Evolutionary conservation across 257 asterid genomes (phyloP).

Genomic region (Capsicum chinense): DNA sequence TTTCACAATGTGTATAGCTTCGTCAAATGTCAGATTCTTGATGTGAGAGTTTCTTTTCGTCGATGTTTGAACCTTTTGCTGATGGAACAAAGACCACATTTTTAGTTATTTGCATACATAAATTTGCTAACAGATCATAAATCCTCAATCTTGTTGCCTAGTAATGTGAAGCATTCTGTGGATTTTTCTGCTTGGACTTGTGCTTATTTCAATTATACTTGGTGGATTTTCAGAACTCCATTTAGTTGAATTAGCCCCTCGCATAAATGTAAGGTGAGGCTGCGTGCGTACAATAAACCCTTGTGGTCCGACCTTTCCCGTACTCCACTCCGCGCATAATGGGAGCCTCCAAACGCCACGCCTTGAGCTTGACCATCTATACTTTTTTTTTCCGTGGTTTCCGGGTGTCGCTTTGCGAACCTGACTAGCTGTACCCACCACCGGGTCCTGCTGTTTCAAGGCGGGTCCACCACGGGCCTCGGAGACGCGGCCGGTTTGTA

Average conservation of each 20-base stretch:
- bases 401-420: too few relatives aligned
- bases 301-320: too few relatives aligned
- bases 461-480: too few relatives aligned
- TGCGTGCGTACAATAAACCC: too few relatives aligned
- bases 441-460: too few relatives aligned
- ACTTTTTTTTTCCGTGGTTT: too few relatives aligned
- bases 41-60: not conserved
- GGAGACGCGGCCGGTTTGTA: too few relatives aligned
- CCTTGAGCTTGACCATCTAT: too few relatives aligned
- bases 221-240: not conserved
- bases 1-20: not conserved
- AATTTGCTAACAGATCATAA: conserved; percentile 5
- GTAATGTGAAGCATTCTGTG: not conserved
- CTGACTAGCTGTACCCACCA: too few relatives aligned
- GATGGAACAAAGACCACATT: not conserved
- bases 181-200: not conserved
- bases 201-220: not conserved
- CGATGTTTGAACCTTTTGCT: not conserved
- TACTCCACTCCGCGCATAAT: too few relatives aligned
- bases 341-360: too few relatives aligned
- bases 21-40: conserved; percentile 3
- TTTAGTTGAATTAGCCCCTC: not conserved
- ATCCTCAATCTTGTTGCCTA: not conserved
- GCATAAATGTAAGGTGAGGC: too few relatives aligned
- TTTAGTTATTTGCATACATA: not conserved